Evolutionary conservation across 805 yeast species (phyloP), one percentile per base, ranked within the genome.

Genomic region (Metschnikowia dekortorum): DNA sequence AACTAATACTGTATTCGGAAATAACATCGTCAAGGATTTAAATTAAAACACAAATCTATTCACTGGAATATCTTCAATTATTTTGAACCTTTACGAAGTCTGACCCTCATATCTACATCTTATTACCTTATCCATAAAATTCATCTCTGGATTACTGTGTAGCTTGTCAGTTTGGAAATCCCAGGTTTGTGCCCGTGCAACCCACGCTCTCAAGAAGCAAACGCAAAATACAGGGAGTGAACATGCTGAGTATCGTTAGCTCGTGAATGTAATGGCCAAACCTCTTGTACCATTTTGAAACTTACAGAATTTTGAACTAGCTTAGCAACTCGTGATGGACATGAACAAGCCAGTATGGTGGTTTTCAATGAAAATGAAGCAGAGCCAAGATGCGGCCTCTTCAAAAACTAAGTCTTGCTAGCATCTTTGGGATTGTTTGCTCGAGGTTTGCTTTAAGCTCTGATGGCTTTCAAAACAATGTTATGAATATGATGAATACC

Each of bases 401-500:
- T 14, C 59, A 57, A 6, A 63, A 64, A 18, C 57, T 55, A 34
- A 49, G 53, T 31, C 29, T 54, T 35, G 65, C 60, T 28, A 75
- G 73, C 49, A 52, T 69, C 30, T 57, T 73, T 46, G 66, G 83
- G 48, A 80, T 85, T 53, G 60, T 82, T 41, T 81, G 87, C 66
- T 74, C 90, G 26, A 92, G 94, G 11, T 83, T 81, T 55, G 94
- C 91, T 0, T 74, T 87, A 61, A 80, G 85, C 59, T 80, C 87
- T 22, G 94, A 87, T 67, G 91, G 91, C 4, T 85, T 85, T 65
- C 89, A 84, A 63, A 85, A 85, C 61, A 83, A 81, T 57, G 76
- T 84, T 54, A 84, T 85, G 88, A 78, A 88, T 4, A 83, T 84
- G 84, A 59, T 78, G 56, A 85, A 85, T 64, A 68, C 76, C 18